These are phyloP conservation scores for Conoideocrella luteorostrata DNA, from an alignment of 2,329 filamentous ascomycete genomes.

Conservation along the genomic window DNA sequence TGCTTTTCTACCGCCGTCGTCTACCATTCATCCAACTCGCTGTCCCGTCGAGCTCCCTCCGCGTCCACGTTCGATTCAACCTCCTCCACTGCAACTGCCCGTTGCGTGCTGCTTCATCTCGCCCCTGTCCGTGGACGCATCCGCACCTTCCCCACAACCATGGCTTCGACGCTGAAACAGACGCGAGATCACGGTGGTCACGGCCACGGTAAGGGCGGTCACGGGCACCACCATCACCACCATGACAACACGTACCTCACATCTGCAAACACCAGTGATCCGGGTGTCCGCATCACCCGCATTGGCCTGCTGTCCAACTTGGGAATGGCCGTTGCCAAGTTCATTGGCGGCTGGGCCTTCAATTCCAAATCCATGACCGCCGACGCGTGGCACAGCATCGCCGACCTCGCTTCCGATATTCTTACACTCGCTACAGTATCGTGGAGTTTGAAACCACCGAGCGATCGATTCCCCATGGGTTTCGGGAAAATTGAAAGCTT, in stretches of 20 bases:
- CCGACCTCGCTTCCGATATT: slow-evolving; percentile 90
- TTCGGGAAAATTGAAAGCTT: slow-evolving; percentile 98
- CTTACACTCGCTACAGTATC: slow-evolving; percentile 92
- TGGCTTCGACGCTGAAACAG: slow-evolving; percentile 25
- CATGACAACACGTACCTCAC: slow-evolving; percentile 91
- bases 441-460: slow-evolving; percentile 82
- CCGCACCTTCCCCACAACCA: slow-evolving; percentile 17
- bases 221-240: slow-evolving; percentile 71
- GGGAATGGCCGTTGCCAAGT: slow-evolving; percentile 90
- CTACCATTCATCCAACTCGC: neutral
- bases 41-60: neutral
- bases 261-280: slow-evolving; percentile 71
- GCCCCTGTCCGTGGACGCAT: slow-evolving; percentile 15
- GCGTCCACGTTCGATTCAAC: slow-evolving; percentile 9
- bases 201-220: slow-evolving; percentile 36
- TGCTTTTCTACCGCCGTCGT: slow-evolving; percentile 3
- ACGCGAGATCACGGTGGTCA: slow-evolving; percentile 25
- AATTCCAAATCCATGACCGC: slow-evolving; percentile 90
- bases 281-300: slow-evolving; percentile 56
- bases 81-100: neutral
- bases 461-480: slow-evolving; percentile 76
- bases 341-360: slow-evolving; percentile 85
- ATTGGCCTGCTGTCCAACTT: slow-evolving; percentile 71
- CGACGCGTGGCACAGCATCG: slow-evolving; percentile 92
- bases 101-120: slow-evolving; percentile 14